Percentiles rank a stretch among this genome's conserved stretches.
Evolutionary conservation across 2,329 filamentous ascomycete species (phyloP).

Genomic region (Alternaria sp.): DNA sequence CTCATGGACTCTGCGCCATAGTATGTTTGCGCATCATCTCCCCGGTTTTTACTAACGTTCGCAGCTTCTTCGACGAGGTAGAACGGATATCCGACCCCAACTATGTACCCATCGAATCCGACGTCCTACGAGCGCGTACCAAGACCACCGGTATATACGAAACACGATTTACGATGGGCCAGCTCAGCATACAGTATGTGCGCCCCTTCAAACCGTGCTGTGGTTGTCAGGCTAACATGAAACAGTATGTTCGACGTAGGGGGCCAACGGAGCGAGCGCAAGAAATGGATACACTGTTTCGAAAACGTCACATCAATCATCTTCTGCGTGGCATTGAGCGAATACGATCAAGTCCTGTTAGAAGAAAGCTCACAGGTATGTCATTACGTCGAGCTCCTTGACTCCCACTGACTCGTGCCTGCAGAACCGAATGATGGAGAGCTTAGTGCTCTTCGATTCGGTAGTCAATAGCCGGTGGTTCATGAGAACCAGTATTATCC

Average conservation of each 20-base stretch:
- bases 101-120: constrained; percentile 92
- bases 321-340: constrained; percentile 96
- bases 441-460: constrained; percentile 92
- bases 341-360: constrained; percentile 95
- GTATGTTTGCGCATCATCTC: constrained; percentile 60
- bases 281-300: constrained; percentile 99
- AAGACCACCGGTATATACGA: constrained; percentile 99
- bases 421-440: constrained; percentile 99
- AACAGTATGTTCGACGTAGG: constrained; percentile 98
- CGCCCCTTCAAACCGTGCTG: constrained; percentile 7
- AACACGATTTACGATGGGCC: constrained; percentile 97
- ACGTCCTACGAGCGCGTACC: constrained; percentile 92
- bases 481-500: constrained; percentile 96
- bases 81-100: constrained; percentile 80
- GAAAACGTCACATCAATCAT: constrained; percentile 99
- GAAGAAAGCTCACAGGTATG: constrained; percentile 96
- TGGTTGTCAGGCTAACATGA: constrained; percentile 36
- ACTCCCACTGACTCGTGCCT: constrained; percentile 30
- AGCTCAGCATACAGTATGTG: constrained; percentile 95
- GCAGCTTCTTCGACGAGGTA: constrained; percentile 94
- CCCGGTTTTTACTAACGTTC: constrained; percentile 17
- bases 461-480: constrained; percentile 99
- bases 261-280: constrained; percentile 93
- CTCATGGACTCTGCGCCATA: constrained; percentile 99
- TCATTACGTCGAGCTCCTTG: constrained; percentile 15